Percentiles rank a stretch among this genome's conserved stretches.
Evolutionary conservation across 2,329 filamentous ascomycete species (phyloP).

Genomic region (Thyridium curvatum): DNA sequence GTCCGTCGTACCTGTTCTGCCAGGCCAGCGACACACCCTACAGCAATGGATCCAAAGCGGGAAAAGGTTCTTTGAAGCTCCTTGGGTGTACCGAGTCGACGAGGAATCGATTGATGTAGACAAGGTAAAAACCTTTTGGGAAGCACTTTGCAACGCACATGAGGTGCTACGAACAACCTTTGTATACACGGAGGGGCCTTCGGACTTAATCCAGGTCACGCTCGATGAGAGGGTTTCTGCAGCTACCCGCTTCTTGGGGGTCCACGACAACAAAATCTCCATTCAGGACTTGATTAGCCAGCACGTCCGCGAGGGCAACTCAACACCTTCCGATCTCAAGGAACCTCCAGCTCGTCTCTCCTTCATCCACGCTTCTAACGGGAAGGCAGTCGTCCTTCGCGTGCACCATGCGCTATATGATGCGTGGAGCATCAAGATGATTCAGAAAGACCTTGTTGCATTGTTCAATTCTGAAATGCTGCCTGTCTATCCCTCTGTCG

Average conservation of each 20-base stretch:
- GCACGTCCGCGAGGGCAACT: conserved; percentile 8
- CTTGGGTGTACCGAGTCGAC: conserved; percentile 15
- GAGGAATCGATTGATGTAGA: conserved; percentile 5
- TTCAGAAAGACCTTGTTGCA: conserved; percentile 9
- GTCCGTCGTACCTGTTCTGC: conserved; percentile 10
- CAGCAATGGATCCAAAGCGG: conserved; percentile 15
- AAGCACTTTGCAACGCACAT: conserved; percentile 3
- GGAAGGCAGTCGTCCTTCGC: conserved; percentile 13
- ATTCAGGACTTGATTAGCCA: too few relatives aligned
- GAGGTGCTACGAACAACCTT: too few relatives aligned
- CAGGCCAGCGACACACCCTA: conserved; percentile 13
- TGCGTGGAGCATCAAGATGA: conserved; percentile 18
- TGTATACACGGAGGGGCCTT: too few relatives aligned
- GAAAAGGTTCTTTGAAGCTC: conserved; percentile 17
- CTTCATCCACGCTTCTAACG: conserved; percentile 11
- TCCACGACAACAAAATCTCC: too few relatives aligned
- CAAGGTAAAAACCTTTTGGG: conserved; percentile 5
- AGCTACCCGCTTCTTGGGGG: too few relatives aligned
- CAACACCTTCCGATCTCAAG: conserved; percentile 7
- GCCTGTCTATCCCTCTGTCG: neutral
- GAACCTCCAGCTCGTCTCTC: conserved; percentile 11
- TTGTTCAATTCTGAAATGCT: neutral
- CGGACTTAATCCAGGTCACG: too few relatives aligned
- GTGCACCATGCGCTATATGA: conserved; percentile 17
- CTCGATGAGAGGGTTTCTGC: too few relatives aligned